phyloP scores from a whole-genome alignment of 441 rosid species.

The Brassica balearica region DNA sequence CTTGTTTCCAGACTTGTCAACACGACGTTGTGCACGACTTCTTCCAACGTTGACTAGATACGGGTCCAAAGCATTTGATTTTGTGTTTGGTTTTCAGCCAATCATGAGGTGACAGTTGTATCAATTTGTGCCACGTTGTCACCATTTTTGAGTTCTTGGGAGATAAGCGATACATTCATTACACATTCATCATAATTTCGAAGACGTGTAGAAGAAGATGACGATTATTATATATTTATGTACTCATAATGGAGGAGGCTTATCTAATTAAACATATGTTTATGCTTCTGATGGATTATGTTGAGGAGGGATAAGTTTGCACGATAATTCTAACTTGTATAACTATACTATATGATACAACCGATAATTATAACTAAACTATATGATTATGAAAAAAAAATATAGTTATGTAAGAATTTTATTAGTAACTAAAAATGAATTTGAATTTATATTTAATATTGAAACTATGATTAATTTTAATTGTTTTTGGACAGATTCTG shows the following conservation, averaged over 20 bases:
- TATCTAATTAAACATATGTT: conserved; percentile 20
- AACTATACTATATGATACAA: too few species aligned
- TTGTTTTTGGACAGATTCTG: not conserved
- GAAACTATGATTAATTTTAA: not conserved
- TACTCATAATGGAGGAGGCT: not conserved
- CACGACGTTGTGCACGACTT: conserved; percentile 43
- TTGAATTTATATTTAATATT: not conserved
- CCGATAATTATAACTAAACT: not conserved
- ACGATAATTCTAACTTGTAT: conserved; percentile 31
- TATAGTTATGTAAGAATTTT: not conserved
- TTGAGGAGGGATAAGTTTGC: conserved; percentile 20
- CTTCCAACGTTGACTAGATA: conserved; percentile 30
- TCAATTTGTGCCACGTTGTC: not conserved
- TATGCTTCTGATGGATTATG: conserved; percentile 14
- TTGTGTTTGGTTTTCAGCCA: conserved; percentile 23
- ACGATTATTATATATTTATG: not conserved
- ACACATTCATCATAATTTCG: not conserved
- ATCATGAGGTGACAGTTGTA: conserved; percentile 9
- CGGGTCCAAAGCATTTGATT: conserved; percentile 34
- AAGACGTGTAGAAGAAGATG: conserved; percentile 13
- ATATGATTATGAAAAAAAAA: not conserved
- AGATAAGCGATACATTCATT: conserved; percentile 17
- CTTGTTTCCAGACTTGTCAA: conserved; percentile 41
- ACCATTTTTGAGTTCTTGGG: not conserved
- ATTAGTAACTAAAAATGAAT: not conserved